phyloP scores from a whole-genome alignment of 2,329 filamentous ascomycete genomes.

The Didymellaceae sp. region DNA sequence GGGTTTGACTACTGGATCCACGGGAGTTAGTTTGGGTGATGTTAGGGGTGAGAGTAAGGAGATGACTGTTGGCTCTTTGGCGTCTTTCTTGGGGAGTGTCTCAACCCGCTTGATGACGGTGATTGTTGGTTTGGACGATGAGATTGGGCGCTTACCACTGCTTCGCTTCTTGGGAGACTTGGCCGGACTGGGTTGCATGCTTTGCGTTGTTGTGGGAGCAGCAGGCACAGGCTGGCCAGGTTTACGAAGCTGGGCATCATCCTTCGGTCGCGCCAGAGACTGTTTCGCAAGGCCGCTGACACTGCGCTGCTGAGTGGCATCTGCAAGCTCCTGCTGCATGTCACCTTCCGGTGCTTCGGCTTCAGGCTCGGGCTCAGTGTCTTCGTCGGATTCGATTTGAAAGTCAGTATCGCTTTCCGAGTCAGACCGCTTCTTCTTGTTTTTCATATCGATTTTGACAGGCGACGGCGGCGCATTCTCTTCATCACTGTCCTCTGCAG shows the following conservation, averaged over 20 bases:
- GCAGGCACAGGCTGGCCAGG: background rate
- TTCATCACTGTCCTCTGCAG: conserved; percentile 27
- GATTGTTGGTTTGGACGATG: background rate
- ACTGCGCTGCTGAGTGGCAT: background rate
- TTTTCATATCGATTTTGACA: conserved; percentile 37
- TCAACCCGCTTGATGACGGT: conserved; percentile 6
- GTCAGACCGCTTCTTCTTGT: conserved; percentile 39
- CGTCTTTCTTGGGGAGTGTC: conserved; percentile 2
- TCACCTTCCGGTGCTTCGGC: background rate
- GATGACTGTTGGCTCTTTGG: conserved; percentile 3
- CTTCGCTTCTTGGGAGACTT: conserved; percentile 1
- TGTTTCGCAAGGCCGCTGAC: conserved; percentile 1
- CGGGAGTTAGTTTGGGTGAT: conserved; percentile 20
- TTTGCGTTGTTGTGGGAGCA: background rate
- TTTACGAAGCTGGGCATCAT: background rate
- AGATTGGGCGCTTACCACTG: conserved; percentile 10
- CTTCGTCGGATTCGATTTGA: conserved; percentile 47
- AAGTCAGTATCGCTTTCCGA: conserved; percentile 60
- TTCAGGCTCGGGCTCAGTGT: conserved; percentile 26
- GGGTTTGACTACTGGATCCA: conserved; percentile 35
- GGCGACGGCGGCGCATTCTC: conserved; percentile 33
- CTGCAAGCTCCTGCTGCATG: conserved; percentile 11
- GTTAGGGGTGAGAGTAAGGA: conserved; percentile 6
- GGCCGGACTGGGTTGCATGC: background rate
- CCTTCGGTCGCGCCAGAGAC: background rate